Evolutionary conservation across 1,284 basidiomycete species (phyloP).

Genomic region (Rhodotorula sp.): DNA sequence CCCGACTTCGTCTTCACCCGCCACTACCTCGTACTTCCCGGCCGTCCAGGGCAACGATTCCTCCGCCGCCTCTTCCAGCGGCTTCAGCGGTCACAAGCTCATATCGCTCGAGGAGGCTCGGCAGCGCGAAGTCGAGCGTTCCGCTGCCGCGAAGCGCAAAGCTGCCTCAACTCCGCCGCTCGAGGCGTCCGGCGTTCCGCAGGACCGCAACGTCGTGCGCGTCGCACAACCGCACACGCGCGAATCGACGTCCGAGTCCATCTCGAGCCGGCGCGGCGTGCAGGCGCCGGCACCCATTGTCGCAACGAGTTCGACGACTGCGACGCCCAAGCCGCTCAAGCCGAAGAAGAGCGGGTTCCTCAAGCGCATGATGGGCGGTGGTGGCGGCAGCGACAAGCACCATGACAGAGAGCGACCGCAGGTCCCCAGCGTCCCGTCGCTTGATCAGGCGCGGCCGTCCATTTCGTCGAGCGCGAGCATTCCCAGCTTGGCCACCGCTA

Average conservation of each 20-base stretch:
- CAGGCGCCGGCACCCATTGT: slow-evolving; percentile 2
- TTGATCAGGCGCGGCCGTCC: slow-evolving; percentile 8
- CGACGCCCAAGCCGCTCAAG: slow-evolving; percentile 23
- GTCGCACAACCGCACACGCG: slow-evolving; percentile 10
- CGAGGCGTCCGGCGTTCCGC: neutral
- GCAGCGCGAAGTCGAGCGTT: slow-evolving; percentile 26
- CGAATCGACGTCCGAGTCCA: slow-evolving; percentile 13
- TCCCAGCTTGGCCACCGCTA: slow-evolving; percentile 6
- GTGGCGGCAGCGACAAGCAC: slow-evolving; percentile 14
- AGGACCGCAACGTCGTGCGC: neutral
- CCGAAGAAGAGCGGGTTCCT: slow-evolving; percentile 40
- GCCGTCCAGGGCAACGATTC: neutral
- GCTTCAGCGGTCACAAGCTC: slow-evolving; percentile 30
- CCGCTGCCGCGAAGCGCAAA: slow-evolving; percentile 14
- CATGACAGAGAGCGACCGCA: neutral
- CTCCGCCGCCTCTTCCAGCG: neutral
- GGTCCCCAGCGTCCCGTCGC: slow-evolving; percentile 4
- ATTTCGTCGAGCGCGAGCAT: slow-evolving; percentile 22
- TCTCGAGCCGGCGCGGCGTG: slow-evolving; percentile 9
- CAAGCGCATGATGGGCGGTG: slow-evolving; percentile 40
- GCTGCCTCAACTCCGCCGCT: slow-evolving; percentile 9
- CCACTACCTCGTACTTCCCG: slow-evolving; percentile 23
- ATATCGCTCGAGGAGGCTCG: slow-evolving; percentile 41
- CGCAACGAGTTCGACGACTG: neutral
- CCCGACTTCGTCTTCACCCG: neutral